Base-by-base conservation (phyloP, 2,329 filamentous ascomycete genomes). In the Pseudofabraea citricarpa region DNA sequence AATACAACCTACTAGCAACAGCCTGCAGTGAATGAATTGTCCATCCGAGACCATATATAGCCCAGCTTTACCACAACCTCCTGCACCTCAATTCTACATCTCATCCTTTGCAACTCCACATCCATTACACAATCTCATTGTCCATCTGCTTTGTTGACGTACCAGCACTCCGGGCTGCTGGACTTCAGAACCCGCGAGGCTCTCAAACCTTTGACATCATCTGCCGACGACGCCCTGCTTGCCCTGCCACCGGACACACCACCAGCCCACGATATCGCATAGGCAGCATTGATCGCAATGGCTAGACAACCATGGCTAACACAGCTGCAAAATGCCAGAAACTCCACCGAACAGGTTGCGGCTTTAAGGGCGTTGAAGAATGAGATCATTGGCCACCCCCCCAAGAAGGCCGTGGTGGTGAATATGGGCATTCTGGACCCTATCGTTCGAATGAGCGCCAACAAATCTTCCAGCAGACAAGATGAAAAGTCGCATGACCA, bases 381-480 rank as follows among this genome's bases (percentile, higher is more conserved):
- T 64, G 86, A 93, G 50, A 77, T 95, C 37, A 81, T 95, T 47
- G 93, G 93, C 19, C 89, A 97, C 64, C 76, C 85, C 24, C 83
- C 91, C 63, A 83, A 84, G 63, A 98, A 98, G 66, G 85, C 91
- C 65, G 67, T 79, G 44, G 90, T 84, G 72, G 74, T 96, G 31
- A 72, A 72, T 45, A 69, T 79, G 43, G 90, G 90, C 15, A 72
- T 87, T 21, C 65, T 93, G 36, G 74, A 79, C 41, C 74, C 77
- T 24, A 68, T 87, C 38, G 71, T 79, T 21, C 69, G 71, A 26
- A 63, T 79, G 40, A 64, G 85, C 29, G 63, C 64, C 43, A 57
- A 55, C 40, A 58, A 60, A 59, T 13, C 59, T 61, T 35, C 58
- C 64, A 46, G 19, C 55, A 66, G 69, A 64, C 60, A 70, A 45